phyloP scores from a whole-genome alignment of 2,329 filamentous ascomycete genomes.

The Alternaria sp. region DNA sequence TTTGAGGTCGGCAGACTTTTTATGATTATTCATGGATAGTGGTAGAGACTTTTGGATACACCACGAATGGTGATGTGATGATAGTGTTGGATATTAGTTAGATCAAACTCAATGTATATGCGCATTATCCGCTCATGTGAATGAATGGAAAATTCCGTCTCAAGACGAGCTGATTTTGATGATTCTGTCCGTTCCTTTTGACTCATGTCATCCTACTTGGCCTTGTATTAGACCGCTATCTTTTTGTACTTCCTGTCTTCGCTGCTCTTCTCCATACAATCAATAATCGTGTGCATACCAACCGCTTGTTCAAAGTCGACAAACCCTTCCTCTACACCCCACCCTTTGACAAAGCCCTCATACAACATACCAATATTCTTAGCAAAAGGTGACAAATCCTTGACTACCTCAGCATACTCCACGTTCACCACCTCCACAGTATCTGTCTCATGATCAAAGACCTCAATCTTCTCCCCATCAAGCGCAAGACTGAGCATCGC shows the following conservation, averaged over 20 bases:
- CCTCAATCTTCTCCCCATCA: constrained; percentile 54
- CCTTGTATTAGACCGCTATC: neutral
- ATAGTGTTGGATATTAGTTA: constrained; percentile 4
- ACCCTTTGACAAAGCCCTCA: constrained; percentile 59
- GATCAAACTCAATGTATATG: constrained; percentile 18
- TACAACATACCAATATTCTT: constrained; percentile 64
- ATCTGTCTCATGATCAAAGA: constrained; percentile 56
- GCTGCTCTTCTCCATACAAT: neutral
- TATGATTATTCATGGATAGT: neutral
- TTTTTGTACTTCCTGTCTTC: neutral
- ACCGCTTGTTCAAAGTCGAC: neutral
- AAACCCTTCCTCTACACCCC: constrained; percentile 13
- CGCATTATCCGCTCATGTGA: neutral
- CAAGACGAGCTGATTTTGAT: neutral
- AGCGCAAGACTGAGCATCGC: constrained; percentile 40
- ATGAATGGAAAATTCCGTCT: neutral
- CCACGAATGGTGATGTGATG: neutral
- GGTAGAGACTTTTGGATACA: neutral
- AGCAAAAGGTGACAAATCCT: constrained; percentile 51
- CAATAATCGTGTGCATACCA: neutral
- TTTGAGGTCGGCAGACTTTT: constrained; percentile 4
- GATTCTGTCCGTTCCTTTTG: neutral
- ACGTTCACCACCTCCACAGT: constrained; percentile 55
- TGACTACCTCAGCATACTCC: constrained; percentile 56
- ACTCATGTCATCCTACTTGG: neutral